These are phyloP conservation scores for Colletotrichum eleusines DNA, from an alignment of 2,329 filamentous ascomycete species.

Conservation along the genomic window DNA sequence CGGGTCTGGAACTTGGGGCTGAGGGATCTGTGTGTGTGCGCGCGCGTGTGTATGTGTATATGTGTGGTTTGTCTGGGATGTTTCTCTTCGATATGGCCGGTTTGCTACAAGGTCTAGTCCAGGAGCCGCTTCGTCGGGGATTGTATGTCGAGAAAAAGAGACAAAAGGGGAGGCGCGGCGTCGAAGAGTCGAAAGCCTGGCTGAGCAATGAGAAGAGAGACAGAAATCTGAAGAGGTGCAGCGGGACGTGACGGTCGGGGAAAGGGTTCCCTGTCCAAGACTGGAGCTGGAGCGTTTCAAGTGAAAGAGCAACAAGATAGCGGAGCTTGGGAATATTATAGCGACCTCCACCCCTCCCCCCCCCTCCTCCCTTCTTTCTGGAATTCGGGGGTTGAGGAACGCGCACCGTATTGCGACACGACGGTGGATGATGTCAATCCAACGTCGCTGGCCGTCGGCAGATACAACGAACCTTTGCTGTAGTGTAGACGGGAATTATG, in stretches of 20 bases:
- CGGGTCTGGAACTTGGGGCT: conserved; percentile 11
- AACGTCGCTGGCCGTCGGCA: conserved; percentile 27
- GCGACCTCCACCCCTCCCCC: conserved; percentile 26
- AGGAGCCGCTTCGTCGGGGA: conserved; percentile 30
- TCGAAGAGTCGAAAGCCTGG: conserved; percentile 5
- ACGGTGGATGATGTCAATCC: conserved; percentile 30
- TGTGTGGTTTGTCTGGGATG: conserved; percentile 7
- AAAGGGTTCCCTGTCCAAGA: conserved; percentile 37
- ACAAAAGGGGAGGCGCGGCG: conserved; percentile 16
- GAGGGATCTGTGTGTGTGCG: neutral
- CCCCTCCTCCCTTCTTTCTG: neutral
- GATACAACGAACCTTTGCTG: conserved; percentile 27
- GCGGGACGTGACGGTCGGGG: conserved; percentile 22
- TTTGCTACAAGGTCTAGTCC: conserved; percentile 12
- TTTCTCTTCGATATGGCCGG: conserved; percentile 1
- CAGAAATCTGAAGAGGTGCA: conserved; percentile 31
- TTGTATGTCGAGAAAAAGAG: conserved; percentile 25
- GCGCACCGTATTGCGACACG: conserved; percentile 31
- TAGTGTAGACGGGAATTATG: conserved; percentile 8
- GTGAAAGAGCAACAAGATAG: conserved; percentile 33
- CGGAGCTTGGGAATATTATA: conserved; percentile 40
- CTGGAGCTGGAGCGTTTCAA: conserved; percentile 41
- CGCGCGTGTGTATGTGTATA: neutral
- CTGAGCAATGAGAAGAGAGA: conserved; percentile 14
- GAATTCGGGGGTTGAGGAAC: conserved; percentile 18